These are phyloP conservation scores for Somion occarium DNA, from an alignment of 1,284 basidiomycete species.

Conservation along the genomic window DNA sequence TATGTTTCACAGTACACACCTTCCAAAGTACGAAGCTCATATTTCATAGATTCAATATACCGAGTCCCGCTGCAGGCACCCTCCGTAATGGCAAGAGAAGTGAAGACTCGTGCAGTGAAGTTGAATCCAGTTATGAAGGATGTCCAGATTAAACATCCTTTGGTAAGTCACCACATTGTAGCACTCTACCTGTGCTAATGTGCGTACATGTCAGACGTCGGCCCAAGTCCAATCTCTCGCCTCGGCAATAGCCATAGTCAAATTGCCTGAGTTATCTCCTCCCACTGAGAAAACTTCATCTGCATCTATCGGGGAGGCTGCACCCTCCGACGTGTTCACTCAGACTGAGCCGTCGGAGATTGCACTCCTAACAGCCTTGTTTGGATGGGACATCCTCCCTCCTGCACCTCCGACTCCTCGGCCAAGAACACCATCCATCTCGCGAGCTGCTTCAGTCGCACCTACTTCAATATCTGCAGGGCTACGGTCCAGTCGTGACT, in stretches of 20 bases:
- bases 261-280: constrained; percentile 13
- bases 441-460: constrained; percentile 34
- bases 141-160: constrained; percentile 63
- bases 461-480: constrained; percentile 32
- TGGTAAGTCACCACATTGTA: constrained; percentile 39
- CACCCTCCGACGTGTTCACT: neutral
- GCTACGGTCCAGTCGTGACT: constrained; percentile 41
- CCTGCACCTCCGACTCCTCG: constrained; percentile 29
- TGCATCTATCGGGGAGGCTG: constrained; percentile 6
- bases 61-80: constrained; percentile 68
- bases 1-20: constrained; percentile 29
- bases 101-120: constrained; percentile 49
- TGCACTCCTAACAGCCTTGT: constrained; percentile 58
- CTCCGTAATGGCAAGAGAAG: constrained; percentile 48
- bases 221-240: constrained; percentile 30
- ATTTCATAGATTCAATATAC: constrained; percentile 59
- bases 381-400: constrained; percentile 61
- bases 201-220: constrained; percentile 24
- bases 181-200: neutral
- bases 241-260: constrained; percentile 26
- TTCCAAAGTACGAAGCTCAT: constrained; percentile 3
- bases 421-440: constrained; percentile 33
- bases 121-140: constrained; percentile 50
- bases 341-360: constrained; percentile 41
- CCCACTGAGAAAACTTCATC: constrained; percentile 8